Evolutionary conservation across 2,329 filamentous ascomycete species (phyloP).

Genomic region (Cladobotryum mycophilum): DNA sequence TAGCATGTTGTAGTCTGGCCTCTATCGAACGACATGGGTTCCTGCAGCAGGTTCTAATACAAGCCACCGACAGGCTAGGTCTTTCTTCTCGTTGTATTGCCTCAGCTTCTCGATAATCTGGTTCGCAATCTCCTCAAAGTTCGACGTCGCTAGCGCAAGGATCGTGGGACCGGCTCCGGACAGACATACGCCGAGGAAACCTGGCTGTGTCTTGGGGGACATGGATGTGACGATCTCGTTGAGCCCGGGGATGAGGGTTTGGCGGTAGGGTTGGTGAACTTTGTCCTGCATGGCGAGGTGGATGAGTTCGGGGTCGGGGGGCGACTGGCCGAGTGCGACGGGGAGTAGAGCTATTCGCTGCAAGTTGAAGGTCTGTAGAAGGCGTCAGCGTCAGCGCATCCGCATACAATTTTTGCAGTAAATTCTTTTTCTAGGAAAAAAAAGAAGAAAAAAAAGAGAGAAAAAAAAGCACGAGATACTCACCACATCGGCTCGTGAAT

Average conservation of each 20-base stretch:
- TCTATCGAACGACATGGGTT: constrained; percentile 38
- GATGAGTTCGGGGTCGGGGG: constrained; percentile 88
- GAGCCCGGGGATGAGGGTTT: constrained; percentile 84
- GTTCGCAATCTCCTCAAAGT: constrained; percentile 81
- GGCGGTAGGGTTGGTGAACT: constrained; percentile 92
- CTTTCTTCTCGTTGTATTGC: constrained; percentile 47
- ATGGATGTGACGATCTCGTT: constrained; percentile 87
- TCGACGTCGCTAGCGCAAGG: constrained; percentile 79
- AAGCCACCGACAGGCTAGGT: constrained; percentile 79
- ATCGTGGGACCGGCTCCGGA: constrained; percentile 95
- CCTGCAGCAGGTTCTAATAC: constrained; percentile 83
- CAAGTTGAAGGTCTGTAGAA: constrained; percentile 72
- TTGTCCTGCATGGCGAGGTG: constrained; percentile 98
- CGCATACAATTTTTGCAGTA: no score
- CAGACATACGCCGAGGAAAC: constrained; percentile 87
- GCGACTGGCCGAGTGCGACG: constrained; percentile 80
- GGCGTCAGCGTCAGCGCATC: constrained; percentile 9
- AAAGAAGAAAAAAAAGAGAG: no score
- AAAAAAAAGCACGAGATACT: constrained; percentile 31
- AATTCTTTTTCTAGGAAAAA: no score
- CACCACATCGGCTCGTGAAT: constrained; percentile 77
- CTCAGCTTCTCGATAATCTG: constrained; percentile 71
- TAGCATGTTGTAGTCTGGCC: no score
- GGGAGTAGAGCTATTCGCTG: constrained; percentile 89
- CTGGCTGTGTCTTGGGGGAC: constrained; percentile 78